Evolutionary conservation across 148 eudicot genomes (phyloP), one percentile per base, ranked within the genome.

Genomic region (Rhododendron williamsianum): DNA sequence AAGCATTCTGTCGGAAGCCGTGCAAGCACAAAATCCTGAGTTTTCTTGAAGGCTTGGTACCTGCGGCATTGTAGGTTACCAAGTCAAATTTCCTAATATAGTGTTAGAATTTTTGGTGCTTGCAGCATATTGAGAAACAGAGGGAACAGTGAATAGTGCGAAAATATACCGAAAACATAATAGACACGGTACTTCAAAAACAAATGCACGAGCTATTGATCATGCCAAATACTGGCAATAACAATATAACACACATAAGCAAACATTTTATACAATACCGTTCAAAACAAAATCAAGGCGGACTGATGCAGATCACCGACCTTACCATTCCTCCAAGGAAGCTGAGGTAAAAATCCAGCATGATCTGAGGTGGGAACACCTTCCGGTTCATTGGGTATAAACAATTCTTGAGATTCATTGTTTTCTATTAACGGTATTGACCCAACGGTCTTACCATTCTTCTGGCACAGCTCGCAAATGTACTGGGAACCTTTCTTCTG

Each of bases 1-100:
- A 93, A 56, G 99, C 98, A 89, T 97, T 97, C 87, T 97, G 99
- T 65, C 99, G 94, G 86, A 97, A 97, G 48, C 99, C 99, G 83
- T 97, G 99, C 88, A 97, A 92, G 87, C 99, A 95, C 82, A 97
- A 76, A 85, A 97, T 94, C 87, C 95, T 86, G 86, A 97, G 95
- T 87, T 94, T 97, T 88, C 91, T 92, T 56, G 74, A 84, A 82
- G 92, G 83, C 87, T 83, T 90, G 83, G 86, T 63, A 84, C 88
- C 88, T 87, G 92, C 82, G 86, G 38, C 23, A 82, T 82, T 30
- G 76, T 74, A 9, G n/a, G 30, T 33, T 52, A 76, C 23, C 33
- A 9, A 0, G 78, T 80, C 60, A n/a, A 49, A 71, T 51, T 41
- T 58, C 30, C 9, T 19, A 41, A 36, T 33, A 9, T 41, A 38